These are phyloP conservation scores for Xylaria sp. DNA, from an alignment of 2,329 filamentous ascomycete species.

Conservation along the genomic window DNA sequence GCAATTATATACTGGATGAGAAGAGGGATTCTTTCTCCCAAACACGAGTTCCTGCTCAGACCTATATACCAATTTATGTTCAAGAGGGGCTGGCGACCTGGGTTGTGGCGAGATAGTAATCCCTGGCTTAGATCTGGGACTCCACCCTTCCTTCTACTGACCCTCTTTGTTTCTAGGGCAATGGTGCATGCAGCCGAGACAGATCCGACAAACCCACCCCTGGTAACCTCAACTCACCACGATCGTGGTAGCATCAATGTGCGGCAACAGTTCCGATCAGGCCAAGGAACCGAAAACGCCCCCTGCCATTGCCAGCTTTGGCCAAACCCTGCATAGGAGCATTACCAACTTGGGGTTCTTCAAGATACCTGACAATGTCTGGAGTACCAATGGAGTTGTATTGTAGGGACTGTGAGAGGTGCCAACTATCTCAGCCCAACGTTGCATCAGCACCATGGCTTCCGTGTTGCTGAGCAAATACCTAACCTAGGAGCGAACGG, in stretches of 20 bases:
- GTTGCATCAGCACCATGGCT: conserved; percentile 25
- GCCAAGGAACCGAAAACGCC: background rate
- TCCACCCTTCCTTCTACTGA: conserved; percentile 30
- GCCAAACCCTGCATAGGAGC: conserved; percentile 12
- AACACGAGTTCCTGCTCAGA: conserved; percentile 32
- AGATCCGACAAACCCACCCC: conserved; percentile 22
- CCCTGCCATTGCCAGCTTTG: background rate
- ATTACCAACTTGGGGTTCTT: conserved; percentile 3
- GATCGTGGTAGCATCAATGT: conserved; percentile 15
- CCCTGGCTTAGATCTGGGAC: conserved; percentile 34
- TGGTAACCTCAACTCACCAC: conserved; percentile 2
- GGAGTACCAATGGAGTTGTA: background rate
- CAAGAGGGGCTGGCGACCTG: conserved; percentile 35
- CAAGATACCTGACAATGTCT: background rate
- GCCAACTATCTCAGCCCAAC: conserved; percentile 29
- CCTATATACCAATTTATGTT: conserved; percentile 42
- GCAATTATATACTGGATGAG: conserved; percentile 40
- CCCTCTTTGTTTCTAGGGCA: conserved; percentile 36
- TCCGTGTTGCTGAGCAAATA: conserved; percentile 15
- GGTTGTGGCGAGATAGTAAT: conserved; percentile 38
- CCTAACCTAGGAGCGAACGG: conserved; percentile 17
- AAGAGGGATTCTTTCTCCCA: conserved; percentile 14
- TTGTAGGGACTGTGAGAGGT: background rate
- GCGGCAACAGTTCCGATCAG: conserved; percentile 5
- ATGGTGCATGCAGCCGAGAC: conserved; percentile 27